Conservation (phyloP, 306 rosid genomes). For the Dryas drummondii region DNA sequence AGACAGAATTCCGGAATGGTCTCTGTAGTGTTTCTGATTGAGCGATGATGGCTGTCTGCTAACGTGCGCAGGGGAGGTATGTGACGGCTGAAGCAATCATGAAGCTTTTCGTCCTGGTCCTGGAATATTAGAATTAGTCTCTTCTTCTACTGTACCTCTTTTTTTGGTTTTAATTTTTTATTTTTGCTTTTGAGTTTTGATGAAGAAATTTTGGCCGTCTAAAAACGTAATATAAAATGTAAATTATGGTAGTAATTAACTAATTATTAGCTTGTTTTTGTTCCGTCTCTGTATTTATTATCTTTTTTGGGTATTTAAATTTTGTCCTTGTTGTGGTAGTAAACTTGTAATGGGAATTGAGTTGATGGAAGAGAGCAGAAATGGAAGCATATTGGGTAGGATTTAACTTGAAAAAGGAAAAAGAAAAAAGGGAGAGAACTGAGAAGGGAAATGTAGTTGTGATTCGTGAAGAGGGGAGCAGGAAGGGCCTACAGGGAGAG, state of each 20-base stretch:
- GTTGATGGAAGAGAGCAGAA: not conserved
- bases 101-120: constrained; percentile 48
- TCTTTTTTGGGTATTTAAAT: not conserved
- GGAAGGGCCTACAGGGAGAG: constrained; percentile 51
- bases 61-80: constrained; percentile 42
- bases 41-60: constrained; percentile 23
- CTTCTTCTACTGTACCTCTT: constrained; percentile 12
- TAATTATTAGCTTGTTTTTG: constrained; percentile 10
- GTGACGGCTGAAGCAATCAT: constrained; percentile 72
- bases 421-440: not conserved
- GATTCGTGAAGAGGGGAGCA: constrained; percentile 33
- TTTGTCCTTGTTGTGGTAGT: not conserved
- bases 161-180: not conserved
- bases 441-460: too few species aligned
- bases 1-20: not conserved
- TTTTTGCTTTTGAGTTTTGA: constrained; percentile 20
- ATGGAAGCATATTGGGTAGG: not conserved
- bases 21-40: not conserved
- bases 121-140: constrained; percentile 23
- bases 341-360: not conserved
- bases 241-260: constrained; percentile 36
- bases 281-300: not conserved
- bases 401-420: too few species aligned
- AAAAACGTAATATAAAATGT: constrained; percentile 51
- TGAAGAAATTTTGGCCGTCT: constrained; percentile 69